A percentile compares a stretch with the other conserved stretches of the same genome.
These are phyloP conservation scores for Sporisorium sorghi DNA, from an alignment of 1,284 basidiomycete genomes.

Conservation along the genomic window DNA sequence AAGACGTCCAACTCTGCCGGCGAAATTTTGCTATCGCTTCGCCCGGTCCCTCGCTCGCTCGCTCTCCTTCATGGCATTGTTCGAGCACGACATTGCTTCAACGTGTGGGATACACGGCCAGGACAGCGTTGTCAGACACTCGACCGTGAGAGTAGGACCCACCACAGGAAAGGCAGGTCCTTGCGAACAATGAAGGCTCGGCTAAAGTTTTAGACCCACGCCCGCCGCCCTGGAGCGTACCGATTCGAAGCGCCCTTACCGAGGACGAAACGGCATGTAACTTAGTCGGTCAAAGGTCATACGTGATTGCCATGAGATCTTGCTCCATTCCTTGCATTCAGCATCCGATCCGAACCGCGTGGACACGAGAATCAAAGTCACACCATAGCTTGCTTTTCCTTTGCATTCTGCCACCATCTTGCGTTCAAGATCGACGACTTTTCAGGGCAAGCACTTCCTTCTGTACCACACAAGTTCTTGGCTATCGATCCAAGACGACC, in stretches of 20 bases:
- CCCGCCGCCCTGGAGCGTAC: too few species aligned
- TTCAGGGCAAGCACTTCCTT: too few species aligned
- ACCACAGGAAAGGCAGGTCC: too few species aligned
- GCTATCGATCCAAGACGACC: neutral
- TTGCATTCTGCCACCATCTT: slow-evolving; percentile 4
- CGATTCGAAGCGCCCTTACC: too few species aligned
- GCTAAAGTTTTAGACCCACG: neutral
- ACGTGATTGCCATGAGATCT: slow-evolving; percentile 4
- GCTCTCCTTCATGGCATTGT: too few species aligned
- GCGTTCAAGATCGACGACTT: neutral
- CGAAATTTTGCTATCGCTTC: neutral
- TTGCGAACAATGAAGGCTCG: slow-evolving; percentile 1
- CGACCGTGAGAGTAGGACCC: too few species aligned
- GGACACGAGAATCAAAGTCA: neutral
- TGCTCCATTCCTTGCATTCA: neutral
- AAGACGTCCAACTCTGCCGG: slow-evolving; percentile 13
- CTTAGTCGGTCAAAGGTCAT: neutral
- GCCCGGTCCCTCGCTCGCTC: neutral
- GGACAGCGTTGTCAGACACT: too few species aligned
- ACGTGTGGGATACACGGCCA: too few species aligned
- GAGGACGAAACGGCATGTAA: neutral
- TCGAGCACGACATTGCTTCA: neutral
- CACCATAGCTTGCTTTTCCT: slow-evolving; percentile 3
- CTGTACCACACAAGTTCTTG: neutral
- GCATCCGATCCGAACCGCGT: neutral